Conservation (phyloP, 495 filamentous ascomycete species). For the Penicillium cosmopolitanum region DNA sequence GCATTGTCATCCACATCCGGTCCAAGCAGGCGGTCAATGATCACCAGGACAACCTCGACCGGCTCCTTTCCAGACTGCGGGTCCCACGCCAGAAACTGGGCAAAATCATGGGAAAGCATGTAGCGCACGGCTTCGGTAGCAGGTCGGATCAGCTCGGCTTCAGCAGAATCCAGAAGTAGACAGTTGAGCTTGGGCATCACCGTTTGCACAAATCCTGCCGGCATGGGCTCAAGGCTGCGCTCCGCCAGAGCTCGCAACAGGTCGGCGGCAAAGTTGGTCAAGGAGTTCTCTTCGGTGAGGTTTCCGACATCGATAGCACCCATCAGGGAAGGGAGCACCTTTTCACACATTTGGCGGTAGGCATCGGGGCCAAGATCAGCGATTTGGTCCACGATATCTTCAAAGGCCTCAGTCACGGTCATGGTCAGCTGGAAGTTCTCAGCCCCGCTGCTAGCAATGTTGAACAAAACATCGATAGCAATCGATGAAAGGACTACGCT, state of each 20-base stretch:
- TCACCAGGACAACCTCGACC: slow-evolving; percentile 82
- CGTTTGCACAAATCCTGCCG: slow-evolving; percentile 80
- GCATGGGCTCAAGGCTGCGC: slow-evolving; percentile 80
- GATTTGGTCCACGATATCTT: slow-evolving; percentile 76
- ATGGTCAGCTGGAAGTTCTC: slow-evolving; percentile 83
- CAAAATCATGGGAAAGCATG: slow-evolving; percentile 83
- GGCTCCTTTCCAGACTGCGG: slow-evolving; percentile 75
- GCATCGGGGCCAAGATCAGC: slow-evolving; percentile 63
- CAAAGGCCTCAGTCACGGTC: slow-evolving; percentile 86
- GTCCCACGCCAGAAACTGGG: slow-evolving; percentile 83
- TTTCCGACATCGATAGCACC: slow-evolving; percentile 87
- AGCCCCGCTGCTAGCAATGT: slow-evolving; percentile 83
- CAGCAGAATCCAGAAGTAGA: slow-evolving; percentile 76
- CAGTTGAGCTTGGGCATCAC: slow-evolving; percentile 85
- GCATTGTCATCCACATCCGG: slow-evolving; percentile 83
- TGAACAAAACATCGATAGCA: slow-evolving; percentile 85
- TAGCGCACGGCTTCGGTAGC: slow-evolving; percentile 85
- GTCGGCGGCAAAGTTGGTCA: slow-evolving; percentile 84
- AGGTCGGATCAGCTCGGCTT: slow-evolving; percentile 83
- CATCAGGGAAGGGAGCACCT: slow-evolving; percentile 83
- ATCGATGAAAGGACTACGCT: slow-evolving; percentile 68
- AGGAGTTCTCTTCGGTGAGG: slow-evolving; percentile 77
- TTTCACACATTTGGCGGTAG: slow-evolving; percentile 81
- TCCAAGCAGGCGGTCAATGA: slow-evolving; percentile 90
- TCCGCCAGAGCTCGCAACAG: slow-evolving; percentile 80